A percentile compares a stretch with the other conserved stretches of the same genome.
Conservation (phyloP, 371 early-diverging fungal genomes). For the Mycotypha africana region DNA sequence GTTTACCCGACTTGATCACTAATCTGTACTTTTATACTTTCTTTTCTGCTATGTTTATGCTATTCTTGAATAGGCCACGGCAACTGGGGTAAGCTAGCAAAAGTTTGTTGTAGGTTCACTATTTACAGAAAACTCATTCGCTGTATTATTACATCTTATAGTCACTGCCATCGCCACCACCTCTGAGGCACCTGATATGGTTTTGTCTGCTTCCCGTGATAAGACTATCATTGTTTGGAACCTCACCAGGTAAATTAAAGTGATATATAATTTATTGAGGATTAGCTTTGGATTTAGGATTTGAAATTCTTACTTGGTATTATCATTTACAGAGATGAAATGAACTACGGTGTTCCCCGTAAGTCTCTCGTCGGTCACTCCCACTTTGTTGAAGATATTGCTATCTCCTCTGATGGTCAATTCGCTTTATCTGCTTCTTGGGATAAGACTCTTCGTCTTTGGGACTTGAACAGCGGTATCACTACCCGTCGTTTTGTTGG, state of each 20-base stretch:
- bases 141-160: constrained; percentile 4
- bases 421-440: constrained; percentile 80
- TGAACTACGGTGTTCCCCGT: constrained; percentile 82
- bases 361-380: constrained; percentile 89
- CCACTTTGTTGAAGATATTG: constrained; percentile 95
- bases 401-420: constrained; percentile 93
- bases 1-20: too few relatives aligned
- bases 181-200: constrained; percentile 87
- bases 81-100: constrained; percentile 32
- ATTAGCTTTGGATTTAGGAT: neutral
- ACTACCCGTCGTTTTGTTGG: constrained; percentile 20
- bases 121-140: neutral
- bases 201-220: constrained; percentile 93
- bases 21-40: neutral
- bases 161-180: constrained; percentile 96
- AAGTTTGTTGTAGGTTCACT: neutral
- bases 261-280: too few relatives aligned
- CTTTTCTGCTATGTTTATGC: neutral
- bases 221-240: constrained; percentile 94
- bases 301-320: neutral
- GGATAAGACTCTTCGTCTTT: neutral
- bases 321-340: constrained; percentile 56
- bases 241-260: constrained; percentile 54
- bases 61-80: constrained; percentile 29
- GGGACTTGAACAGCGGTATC: neutral